Conservation (phyloP, 768 basidiomycete genomes). For the Termitomyces sp. region DNA sequence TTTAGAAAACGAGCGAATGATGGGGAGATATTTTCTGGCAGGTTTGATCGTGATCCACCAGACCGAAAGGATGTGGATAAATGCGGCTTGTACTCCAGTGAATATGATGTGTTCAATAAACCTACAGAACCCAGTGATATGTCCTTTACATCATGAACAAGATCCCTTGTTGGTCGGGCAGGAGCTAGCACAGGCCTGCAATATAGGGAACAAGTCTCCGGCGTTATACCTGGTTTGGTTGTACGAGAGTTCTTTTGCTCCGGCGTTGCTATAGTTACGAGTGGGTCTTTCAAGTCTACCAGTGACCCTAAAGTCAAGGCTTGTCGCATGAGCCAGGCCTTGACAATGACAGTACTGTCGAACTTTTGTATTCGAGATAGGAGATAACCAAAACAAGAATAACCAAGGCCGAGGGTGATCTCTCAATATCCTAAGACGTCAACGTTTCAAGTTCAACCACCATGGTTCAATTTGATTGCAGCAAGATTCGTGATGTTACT, state of each 20-base stretch:
- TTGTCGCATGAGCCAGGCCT: neutral
- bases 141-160: slow-evolving; percentile 6
- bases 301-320: neutral
- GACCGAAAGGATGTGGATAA: slow-evolving; percentile 7
- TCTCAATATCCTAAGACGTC: neutral
- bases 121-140: slow-evolving; percentile 10
- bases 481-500: neutral
- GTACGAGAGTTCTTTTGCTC: neutral
- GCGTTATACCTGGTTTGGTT: neutral
- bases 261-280: neutral
- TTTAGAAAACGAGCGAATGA: slow-evolving; percentile 16
- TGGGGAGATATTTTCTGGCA: slow-evolving; percentile 14
- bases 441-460: neutral
- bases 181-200: neutral
- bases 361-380: neutral
- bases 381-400: neutral
- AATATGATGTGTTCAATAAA: slow-evolving; percentile 6
- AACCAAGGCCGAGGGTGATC: neutral
- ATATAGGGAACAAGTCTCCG: slow-evolving; percentile 1
- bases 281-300: neutral
- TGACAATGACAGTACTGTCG: neutral
- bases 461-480: neutral
- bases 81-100: slow-evolving; percentile 15
- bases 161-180: slow-evolving; percentile 18
- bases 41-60: slow-evolving; percentile 15